Conservation (phyloP, 2,329 filamentous ascomycete species). For the Aspergillus udagawae region DNA sequence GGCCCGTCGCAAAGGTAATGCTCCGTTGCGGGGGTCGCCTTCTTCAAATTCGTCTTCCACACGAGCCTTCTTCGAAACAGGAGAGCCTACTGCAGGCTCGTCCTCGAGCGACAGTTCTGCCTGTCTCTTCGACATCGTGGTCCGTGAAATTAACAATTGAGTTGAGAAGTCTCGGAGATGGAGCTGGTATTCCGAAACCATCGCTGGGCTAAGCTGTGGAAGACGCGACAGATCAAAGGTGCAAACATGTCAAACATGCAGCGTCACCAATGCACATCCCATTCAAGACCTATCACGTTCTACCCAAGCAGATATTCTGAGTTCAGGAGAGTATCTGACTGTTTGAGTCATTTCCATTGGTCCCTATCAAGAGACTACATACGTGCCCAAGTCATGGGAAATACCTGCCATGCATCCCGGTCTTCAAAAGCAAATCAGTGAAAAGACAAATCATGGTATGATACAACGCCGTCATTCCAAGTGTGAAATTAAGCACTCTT, state of each 20-base stretch:
- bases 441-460: constrained; percentile 28
- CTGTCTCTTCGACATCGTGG: constrained; percentile 45
- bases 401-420: constrained; percentile 21
- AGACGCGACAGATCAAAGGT: constrained; percentile 14
- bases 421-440: constrained; percentile 22
- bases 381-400: constrained; percentile 15
- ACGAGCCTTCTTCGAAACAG: constrained; percentile 43
- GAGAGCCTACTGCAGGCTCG: constrained; percentile 32
- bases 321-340: not conserved
- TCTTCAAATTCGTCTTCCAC: constrained; percentile 34
- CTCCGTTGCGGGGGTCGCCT: constrained; percentile 21
- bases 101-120: constrained; percentile 43
- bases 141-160: constrained; percentile 7
- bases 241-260: constrained; percentile 29
- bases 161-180: constrained; percentile 5
- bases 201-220: constrained; percentile 15
- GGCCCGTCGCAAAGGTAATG: constrained; percentile 21
- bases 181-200: constrained; percentile 15
- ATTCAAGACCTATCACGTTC: not conserved
- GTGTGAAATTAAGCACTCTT: constrained; percentile 41
- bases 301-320: not conserved
- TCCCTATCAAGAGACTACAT: constrained; percentile 16
- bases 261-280: not conserved
- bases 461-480: constrained; percentile 26
- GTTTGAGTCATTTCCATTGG: constrained; percentile 12